Conservation (phyloP, 2,329 filamentous ascomycete species). For the Colletotrichum theobromicola region DNA sequence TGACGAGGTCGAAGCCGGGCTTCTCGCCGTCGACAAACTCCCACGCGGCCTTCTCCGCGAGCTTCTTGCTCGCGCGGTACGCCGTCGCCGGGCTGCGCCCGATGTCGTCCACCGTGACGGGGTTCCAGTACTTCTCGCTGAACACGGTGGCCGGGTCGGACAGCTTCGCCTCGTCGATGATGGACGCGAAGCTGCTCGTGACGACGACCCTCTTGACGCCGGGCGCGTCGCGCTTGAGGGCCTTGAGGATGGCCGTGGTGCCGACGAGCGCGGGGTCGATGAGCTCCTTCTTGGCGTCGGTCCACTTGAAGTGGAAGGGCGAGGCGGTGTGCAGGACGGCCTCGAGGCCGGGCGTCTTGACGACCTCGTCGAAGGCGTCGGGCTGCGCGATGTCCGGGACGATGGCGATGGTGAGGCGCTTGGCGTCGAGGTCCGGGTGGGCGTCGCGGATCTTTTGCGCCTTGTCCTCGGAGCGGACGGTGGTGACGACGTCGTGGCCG, state of each 20-base stretch:
- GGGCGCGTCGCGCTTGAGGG: constrained; percentile 64
- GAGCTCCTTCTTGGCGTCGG: constrained; percentile 57
- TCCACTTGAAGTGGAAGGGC: constrained; percentile 61
- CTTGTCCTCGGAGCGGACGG: constrained; percentile 60
- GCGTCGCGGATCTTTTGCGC: constrained; percentile 55
- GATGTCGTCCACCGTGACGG: constrained; percentile 51
- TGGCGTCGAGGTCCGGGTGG: constrained; percentile 44
- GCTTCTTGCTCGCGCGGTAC: constrained; percentile 61
- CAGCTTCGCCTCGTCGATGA: constrained; percentile 45
- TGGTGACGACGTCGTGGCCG: constrained; percentile 59
- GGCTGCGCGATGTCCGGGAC: constrained; percentile 80
- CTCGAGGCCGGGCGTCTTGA: constrained; percentile 54
- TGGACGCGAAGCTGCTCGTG: constrained; percentile 61
- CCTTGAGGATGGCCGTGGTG: constrained; percentile 73
- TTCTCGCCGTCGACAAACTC: constrained; percentile 50
- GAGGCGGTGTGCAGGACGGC: constrained; percentile 67
- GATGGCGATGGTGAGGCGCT: constrained; percentile 59
- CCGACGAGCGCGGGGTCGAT: constrained; percentile 63
- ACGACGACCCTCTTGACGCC: constrained; percentile 74
- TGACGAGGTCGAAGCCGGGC: constrained; percentile 55
- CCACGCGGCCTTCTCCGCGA: constrained; percentile 60
- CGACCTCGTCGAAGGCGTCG: constrained; percentile 74
- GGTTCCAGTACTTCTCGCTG: constrained; percentile 59
- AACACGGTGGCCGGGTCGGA: constrained; percentile 45
- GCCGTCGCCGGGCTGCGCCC: constrained; percentile 42